A percentile compares a stretch with the other conserved stretches of the same genome.
phyloP scores from a whole-genome alignment of 805 yeast genomes.

The Ogataea naganishii region DNA sequence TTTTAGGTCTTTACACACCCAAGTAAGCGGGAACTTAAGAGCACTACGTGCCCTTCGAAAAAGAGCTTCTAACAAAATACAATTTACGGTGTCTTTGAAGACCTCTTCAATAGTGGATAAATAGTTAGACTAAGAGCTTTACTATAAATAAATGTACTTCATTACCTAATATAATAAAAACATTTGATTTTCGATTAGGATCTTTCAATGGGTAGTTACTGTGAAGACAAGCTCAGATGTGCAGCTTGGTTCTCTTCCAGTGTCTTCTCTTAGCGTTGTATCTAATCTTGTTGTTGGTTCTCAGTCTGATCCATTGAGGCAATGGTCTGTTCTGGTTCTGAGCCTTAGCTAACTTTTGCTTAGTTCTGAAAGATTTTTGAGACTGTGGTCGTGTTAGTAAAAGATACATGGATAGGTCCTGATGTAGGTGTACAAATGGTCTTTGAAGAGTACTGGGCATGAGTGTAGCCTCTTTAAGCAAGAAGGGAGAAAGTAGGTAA shows the following conservation, averaged over 20 bases:
- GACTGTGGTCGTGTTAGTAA: slow-evolving; percentile 35
- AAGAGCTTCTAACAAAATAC: slow-evolving; percentile 1
- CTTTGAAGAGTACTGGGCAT: too few relatives aligned
- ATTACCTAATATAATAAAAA: slow-evolving; percentile 9
- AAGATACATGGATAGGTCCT: neutral
- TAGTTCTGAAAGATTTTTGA: slow-evolving; percentile 92
- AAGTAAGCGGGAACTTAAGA: too few relatives aligned
- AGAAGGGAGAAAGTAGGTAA: too few relatives aligned
- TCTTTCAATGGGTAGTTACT: slow-evolving; percentile 2
- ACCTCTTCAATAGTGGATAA: slow-evolving; percentile 2
- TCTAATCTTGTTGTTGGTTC: slow-evolving; percentile 96
- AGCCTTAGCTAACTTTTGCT: slow-evolving; percentile 99
- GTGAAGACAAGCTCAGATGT: slow-evolving; percentile 54
- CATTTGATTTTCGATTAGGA: slow-evolving; percentile 4
- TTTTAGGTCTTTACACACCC: neutral
- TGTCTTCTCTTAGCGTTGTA: slow-evolving; percentile 99
- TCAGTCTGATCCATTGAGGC: slow-evolving; percentile 99
- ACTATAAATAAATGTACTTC: slow-evolving; percentile 5
- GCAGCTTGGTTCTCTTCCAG: slow-evolving; percentile 99
- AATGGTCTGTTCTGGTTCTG: slow-evolving; percentile 98
- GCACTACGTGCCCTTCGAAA: slow-evolving; percentile 1
- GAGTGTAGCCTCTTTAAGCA: too few relatives aligned
- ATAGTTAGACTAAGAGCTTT: slow-evolving; percentile 1
- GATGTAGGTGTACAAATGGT: too few relatives aligned
- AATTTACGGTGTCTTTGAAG: too few relatives aligned